Conservation (phyloP, 1,139 yeast species). For the Saccharomyces hybrid region DNA sequence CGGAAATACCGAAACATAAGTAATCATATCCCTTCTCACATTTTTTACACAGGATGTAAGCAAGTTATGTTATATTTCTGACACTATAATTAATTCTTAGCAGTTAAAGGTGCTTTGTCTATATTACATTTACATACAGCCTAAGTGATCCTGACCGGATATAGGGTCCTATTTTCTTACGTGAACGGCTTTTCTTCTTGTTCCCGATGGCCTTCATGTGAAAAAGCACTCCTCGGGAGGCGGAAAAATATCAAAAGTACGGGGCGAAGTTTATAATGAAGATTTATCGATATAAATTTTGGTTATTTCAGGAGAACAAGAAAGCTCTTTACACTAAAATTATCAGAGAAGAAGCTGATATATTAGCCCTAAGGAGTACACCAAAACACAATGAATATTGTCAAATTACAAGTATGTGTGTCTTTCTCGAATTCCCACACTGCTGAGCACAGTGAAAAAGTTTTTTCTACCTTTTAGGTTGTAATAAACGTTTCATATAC, state of each 20-base stretch:
- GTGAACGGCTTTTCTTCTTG: background rate
- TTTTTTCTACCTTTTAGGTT: background rate
- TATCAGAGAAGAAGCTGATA: constrained; percentile 64
- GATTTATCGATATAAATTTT: constrained; percentile 32
- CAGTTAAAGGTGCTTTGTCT: background rate
- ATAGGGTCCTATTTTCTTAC: background rate
- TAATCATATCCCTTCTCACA: background rate
- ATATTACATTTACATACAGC: background rate
- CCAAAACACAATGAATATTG: constrained; percentile 54
- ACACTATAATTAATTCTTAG: background rate
- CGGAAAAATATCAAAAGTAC: background rate
- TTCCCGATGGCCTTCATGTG: background rate
- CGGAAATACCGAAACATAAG: background rate
- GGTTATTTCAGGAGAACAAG: constrained; percentile 35
- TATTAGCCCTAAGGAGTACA: constrained; percentile 87
- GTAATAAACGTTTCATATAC: background rate
- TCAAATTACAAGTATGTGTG: constrained; percentile 36
- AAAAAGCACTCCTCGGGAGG: background rate
- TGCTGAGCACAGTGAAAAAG: background rate
- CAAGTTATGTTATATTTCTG: background rate
- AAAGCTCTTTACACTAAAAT: constrained; percentile 40
- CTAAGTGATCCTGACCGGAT: background rate
- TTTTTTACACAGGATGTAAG: background rate
- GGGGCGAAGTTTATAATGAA: constrained; percentile 1
- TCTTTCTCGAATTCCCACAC: background rate